Conservation (phyloP, 75 land plant genomes). For the Chamaecyparis obtusa region DNA sequence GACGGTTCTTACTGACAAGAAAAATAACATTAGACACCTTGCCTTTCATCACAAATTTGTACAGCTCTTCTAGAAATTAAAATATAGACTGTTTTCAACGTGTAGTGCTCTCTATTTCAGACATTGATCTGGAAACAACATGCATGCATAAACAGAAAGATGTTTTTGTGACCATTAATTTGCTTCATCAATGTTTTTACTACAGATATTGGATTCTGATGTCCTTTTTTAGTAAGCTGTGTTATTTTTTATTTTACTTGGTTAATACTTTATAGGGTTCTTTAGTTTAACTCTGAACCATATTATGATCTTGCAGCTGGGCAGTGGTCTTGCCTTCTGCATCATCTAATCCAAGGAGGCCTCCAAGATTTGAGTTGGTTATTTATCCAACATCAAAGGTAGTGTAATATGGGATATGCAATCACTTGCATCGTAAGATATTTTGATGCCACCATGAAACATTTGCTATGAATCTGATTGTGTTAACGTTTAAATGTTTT, state of each 20-base stretch:
- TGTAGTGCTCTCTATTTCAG: background rate
- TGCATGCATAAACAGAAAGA: background rate
- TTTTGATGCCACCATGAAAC: background rate
- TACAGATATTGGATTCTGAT: background rate
- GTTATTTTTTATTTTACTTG: background rate
- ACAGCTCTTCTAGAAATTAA: background rate
- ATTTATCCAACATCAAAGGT: slow-evolving; percentile 81
- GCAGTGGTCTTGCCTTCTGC: slow-evolving; percentile 76
- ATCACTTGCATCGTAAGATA: background rate
- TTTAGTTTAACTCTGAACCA: background rate
- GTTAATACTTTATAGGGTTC: background rate
- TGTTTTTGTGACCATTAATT: background rate
- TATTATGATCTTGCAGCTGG: slow-evolving; percentile 54
- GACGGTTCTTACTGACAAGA: background rate
- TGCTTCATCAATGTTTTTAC: background rate
- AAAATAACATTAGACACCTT: slow-evolving; percentile 5
- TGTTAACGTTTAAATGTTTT: background rate
- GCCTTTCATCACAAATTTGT: background rate
- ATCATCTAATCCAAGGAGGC: slow-evolving; percentile 35
- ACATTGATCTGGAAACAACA: background rate
- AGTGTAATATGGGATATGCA: slow-evolving; percentile 5
- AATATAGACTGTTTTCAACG: background rate
- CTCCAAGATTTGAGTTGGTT: slow-evolving; percentile 76
- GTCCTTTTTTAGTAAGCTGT: background rate
- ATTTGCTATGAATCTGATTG: background rate